phyloP scores from a whole-genome alignment of 2,329 filamentous ascomycete genomes.

The Pseudogymnoascus sp. region DNA sequence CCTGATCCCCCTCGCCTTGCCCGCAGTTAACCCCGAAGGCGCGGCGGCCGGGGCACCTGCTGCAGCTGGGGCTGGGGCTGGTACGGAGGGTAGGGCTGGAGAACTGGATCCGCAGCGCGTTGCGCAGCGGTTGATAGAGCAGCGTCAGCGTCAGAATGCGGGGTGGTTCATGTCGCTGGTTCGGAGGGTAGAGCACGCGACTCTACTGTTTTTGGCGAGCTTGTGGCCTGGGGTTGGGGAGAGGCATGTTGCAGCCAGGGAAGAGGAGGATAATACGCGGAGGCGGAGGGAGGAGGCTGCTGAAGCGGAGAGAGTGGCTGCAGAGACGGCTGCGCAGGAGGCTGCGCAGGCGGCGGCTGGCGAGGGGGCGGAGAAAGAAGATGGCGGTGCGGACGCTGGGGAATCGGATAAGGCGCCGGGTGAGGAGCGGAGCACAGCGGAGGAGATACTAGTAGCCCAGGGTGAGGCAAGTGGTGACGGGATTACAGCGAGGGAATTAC shows the following conservation, averaged over 20 bases:
- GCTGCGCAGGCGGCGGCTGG: constrained; percentile 15
- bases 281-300: constrained; percentile 20
- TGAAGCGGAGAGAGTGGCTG: constrained; percentile 18
- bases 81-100: neutral
- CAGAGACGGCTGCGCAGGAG: constrained; percentile 19
- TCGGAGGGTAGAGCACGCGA: constrained; percentile 48
- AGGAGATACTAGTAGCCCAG: neutral
- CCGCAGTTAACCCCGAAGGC: constrained; percentile 19
- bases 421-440: neutral
- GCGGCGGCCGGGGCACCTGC: constrained; percentile 25
- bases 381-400: neutral
- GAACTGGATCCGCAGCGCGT: constrained; percentile 40
- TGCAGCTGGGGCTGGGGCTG: constrained; percentile 14
- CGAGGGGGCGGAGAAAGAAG: neutral
- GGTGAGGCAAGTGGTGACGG: neutral
- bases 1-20: constrained; percentile 44
- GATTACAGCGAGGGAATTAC: neutral
- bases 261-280: constrained; percentile 18
- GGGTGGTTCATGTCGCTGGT: constrained; percentile 43
- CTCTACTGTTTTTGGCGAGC: constrained; percentile 56
- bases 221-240: constrained; percentile 58
- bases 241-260: constrained; percentile 43
- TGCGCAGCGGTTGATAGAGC: constrained; percentile 45
- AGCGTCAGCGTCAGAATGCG: constrained; percentile 35
- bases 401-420: neutral